Percentiles rank a stretch among this genome's conserved stretches.
Evolutionary conservation across 208 protist species (phyloP).

Genomic region (Angomonas deanei): DNA sequence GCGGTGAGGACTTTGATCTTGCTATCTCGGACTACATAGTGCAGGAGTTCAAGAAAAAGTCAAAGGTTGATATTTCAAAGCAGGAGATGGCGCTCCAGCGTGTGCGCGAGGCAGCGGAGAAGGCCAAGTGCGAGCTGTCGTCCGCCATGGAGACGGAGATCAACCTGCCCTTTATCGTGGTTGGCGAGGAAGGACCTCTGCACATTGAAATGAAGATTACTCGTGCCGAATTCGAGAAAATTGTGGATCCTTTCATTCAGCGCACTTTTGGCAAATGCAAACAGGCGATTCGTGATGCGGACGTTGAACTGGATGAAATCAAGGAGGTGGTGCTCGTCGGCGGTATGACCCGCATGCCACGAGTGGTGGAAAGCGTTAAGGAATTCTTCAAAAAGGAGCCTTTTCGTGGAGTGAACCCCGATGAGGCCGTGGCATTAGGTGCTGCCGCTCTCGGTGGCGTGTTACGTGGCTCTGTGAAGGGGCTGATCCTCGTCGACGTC

Average conservation of each 20-base stretch:
- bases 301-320: conserved; percentile 84
- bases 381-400: conserved; percentile 93
- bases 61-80: conserved; percentile 89
- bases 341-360: conserved; percentile 98
- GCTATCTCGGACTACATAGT: conserved; percentile 85
- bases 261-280: conserved; percentile 34
- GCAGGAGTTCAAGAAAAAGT: conserved; percentile 91
- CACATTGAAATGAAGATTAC: conserved; percentile 84
- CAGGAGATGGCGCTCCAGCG: conserved; percentile 95
- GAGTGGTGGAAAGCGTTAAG: conserved; percentile 84
- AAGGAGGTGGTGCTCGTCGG: conserved; percentile 96
- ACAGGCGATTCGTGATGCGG: conserved; percentile 89
- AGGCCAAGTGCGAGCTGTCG: conserved; percentile 97
- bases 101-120: conserved; percentile 96
- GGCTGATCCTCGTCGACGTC: conserved; percentile 97
- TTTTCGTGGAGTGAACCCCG: conserved; percentile 98
- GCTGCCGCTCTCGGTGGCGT: conserved; percentile 98
- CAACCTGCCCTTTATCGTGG: conserved; percentile 95
- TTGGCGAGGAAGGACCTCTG: conserved; percentile 76
- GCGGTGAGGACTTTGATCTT: conserved; percentile 99
- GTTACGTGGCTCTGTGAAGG: conserved; percentile 88
- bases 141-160: conserved; percentile 87
- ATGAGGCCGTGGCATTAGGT: conserved; percentile 99
- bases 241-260: conserved; percentile 81
- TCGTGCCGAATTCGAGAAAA: conserved; percentile 88